These are phyloP conservation scores for Mollisia scopiformis DNA, from an alignment of 2,329 filamentous ascomycete species.

Conservation along the genomic window DNA sequence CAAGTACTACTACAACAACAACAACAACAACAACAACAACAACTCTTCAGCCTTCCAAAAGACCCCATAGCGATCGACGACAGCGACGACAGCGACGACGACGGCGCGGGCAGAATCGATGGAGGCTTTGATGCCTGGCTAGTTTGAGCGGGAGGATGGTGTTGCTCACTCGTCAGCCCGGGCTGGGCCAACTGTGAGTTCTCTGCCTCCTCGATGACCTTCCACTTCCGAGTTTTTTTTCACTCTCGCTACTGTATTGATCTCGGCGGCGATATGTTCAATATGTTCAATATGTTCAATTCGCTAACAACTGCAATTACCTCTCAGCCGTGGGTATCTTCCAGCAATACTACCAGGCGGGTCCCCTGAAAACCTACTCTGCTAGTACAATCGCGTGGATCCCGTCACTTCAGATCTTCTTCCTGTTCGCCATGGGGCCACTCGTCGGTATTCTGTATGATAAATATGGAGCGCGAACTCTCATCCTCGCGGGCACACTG, in stretches of 20 bases:
- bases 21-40: too few species aligned
- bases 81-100: too few species aligned
- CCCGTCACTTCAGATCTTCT: slow-evolving; percentile 51
- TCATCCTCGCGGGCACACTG: slow-evolving; percentile 44
- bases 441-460: neutral
- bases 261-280: too few species aligned
- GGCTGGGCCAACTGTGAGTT: slow-evolving; percentile 46
- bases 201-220: neutral
- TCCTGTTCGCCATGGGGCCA: slow-evolving; percentile 40
- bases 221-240: too few species aligned
- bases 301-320: neutral
- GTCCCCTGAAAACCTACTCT: slow-evolving; percentile 49
- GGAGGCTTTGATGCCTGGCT: slow-evolving; percentile 59
- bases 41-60: too few species aligned
- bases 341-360: slow-evolving; percentile 50
- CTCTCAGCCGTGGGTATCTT: slow-evolving; percentile 43
- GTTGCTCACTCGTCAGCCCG: slow-evolving; percentile 47
- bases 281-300: too few species aligned
- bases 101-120: too few species aligned
- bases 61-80: too few species aligned
- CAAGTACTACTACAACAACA: too few species aligned
- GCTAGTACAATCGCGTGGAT: slow-evolving; percentile 60
- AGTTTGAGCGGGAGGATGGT: slow-evolving; percentile 50
- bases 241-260: too few species aligned
- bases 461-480: slow-evolving; percentile 32